phyloP scores from a whole-genome alignment of 2,329 filamentous ascomycete genomes.

The Diaporthe nobilis region DNA sequence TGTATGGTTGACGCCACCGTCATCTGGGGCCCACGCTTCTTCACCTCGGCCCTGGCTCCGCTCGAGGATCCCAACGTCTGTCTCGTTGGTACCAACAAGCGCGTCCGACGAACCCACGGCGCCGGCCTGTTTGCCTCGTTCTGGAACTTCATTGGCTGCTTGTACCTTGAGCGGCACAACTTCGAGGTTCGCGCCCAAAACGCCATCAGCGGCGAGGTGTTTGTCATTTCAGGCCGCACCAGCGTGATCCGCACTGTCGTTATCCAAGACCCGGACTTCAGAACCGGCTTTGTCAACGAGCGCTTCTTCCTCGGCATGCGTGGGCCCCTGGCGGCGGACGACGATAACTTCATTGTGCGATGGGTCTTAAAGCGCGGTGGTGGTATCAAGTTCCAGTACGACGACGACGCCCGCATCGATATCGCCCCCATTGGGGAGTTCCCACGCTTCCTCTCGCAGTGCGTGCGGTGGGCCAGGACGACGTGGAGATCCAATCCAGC shows the following conservation, averaged over 20 bases:
- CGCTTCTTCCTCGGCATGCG: background rate
- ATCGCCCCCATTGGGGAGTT: background rate
- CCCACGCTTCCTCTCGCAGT: background rate
- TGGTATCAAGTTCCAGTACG: background rate
- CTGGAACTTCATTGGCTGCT: conserved; percentile 9
- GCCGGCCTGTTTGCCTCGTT: background rate
- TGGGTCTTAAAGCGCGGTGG: background rate
- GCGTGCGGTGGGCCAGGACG: background rate
- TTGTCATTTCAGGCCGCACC: conserved; percentile 7
- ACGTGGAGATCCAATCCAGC: background rate
- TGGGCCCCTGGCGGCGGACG: background rate
- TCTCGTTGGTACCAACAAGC: conserved; percentile 1
- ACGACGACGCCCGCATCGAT: background rate
- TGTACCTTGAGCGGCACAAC: conserved; percentile 8
- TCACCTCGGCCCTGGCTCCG: background rate
- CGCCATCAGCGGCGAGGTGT: background rate
- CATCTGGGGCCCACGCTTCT: background rate
- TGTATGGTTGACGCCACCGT: background rate
- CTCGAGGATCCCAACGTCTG: background rate
- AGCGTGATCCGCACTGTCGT: background rate
- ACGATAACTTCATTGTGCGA: background rate
- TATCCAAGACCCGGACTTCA: background rate
- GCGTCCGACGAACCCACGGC: background rate
- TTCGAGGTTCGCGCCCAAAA: conserved; percentile 1
- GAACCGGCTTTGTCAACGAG: background rate